Percentiles rank a stretch among this genome's conserved stretches.
phyloP scores from a whole-genome alignment of 176 grass and related monocot genomes.

The Hyparrhenia diplandra region DNA sequence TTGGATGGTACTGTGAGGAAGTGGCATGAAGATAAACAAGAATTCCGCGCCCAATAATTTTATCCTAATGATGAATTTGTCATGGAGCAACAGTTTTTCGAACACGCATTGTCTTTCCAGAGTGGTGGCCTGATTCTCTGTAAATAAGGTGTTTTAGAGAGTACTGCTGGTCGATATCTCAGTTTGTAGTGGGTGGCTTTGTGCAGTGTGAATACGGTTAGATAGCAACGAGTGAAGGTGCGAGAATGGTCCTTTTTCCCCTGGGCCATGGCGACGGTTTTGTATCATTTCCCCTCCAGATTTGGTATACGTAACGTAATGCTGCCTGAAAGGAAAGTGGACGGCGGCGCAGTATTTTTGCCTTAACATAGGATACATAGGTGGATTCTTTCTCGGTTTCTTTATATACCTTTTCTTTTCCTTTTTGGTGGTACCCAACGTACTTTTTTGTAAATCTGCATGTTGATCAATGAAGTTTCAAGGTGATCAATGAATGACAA shows the following conservation, averaged over 20 bases:
- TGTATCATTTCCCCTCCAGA: not conserved
- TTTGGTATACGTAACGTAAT: slow-evolving; percentile 28
- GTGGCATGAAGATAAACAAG: slow-evolving; percentile 65
- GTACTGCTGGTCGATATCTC: not conserved
- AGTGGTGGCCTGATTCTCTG: not conserved
- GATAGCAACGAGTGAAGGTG: slow-evolving; percentile 11
- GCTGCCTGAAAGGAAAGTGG: slow-evolving; percentile 14
- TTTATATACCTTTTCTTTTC: not conserved
- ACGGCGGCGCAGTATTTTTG: not conserved
- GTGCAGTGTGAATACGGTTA: slow-evolving; percentile 48
- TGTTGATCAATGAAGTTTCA: slow-evolving; percentile 11
- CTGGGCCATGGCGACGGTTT: slow-evolving; percentile 6
- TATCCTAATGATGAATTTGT: not conserved
- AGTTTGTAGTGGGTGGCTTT: not conserved
- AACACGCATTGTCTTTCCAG: not conserved
- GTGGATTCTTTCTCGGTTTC: not conserved
- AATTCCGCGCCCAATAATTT: slow-evolving; percentile 12
- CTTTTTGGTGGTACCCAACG: not conserved
- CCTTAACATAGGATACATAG: slow-evolving; percentile 15
- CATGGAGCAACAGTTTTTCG: not conserved
- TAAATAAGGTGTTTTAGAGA: slow-evolving; percentile 38
- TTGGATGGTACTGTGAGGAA: slow-evolving; percentile 60
- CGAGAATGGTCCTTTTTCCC: slow-evolving; percentile 6
- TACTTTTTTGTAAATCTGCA: slow-evolving; percentile 6
- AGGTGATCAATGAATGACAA: not conserved